Evolutionary conservation across 305 asterid species (phyloP).

Genomic region (Plantago rigida): DNA sequence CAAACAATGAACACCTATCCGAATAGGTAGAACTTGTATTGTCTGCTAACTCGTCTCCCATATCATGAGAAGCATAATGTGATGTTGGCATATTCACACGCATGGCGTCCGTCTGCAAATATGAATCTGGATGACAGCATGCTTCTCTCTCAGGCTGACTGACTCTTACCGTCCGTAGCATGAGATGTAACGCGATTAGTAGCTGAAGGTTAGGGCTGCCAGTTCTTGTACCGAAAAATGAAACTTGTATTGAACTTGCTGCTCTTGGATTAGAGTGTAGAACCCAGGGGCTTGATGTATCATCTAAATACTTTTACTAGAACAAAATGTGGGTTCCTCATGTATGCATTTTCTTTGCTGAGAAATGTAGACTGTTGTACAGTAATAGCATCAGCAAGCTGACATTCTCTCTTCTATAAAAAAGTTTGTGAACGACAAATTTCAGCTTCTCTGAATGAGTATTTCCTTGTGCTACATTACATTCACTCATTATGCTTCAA

Average conservation of each 20-base stretch:
- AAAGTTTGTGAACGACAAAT: background rate
- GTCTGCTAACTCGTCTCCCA: background rate
- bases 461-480: background rate
- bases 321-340: slow-evolving; percentile 3
- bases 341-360: background rate
- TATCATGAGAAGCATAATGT: background rate
- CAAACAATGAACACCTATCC: slow-evolving; percentile 33
- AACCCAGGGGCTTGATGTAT: slow-evolving; percentile 3
- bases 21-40: slow-evolving; percentile 30
- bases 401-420: background rate
- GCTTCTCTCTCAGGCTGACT: background rate
- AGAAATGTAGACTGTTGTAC: background rate
- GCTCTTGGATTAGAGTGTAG: background rate
- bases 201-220: background rate
- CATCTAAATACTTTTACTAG: slow-evolving; percentile 9
- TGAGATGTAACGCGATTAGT: background rate
- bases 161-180: background rate
- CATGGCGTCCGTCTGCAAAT: background rate
- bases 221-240: background rate
- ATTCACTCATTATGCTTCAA: no score
- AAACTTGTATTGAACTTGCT: slow-evolving; percentile 2
- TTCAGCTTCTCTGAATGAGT: background rate
- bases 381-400: slow-evolving; percentile 1
- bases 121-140: background rate
- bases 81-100: background rate